These are phyloP conservation scores for Spizellomyces punctatus DNA, from an alignment of 192 early-diverging fungal genomes.

Conservation along the genomic window DNA sequence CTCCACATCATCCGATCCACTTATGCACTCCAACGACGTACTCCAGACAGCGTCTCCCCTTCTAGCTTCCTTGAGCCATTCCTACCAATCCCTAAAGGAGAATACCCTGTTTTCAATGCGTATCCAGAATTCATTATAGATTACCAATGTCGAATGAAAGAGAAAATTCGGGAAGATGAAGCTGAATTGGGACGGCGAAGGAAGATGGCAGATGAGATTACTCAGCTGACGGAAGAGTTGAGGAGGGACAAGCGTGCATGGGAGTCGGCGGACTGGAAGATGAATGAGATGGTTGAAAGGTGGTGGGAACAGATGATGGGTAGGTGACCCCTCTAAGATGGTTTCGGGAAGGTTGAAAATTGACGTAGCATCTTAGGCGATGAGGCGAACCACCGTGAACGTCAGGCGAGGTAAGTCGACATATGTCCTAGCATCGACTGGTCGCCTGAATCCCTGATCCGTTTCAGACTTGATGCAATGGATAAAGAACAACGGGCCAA, in stretches of 20 bases:
- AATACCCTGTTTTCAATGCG: conserved; percentile 56
- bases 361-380: conserved; percentile 25
- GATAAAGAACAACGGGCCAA: conserved; percentile 48
- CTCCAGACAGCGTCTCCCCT: conserved; percentile 37
- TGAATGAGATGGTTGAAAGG: conserved; percentile 58
- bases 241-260: conserved; percentile 44
- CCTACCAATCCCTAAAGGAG: conserved; percentile 40
- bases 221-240: conserved; percentile 45
- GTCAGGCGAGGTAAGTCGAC: conserved; percentile 25
- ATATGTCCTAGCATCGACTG: background rate
- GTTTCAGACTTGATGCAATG: conserved; percentile 36
- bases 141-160: conserved; percentile 53
- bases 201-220: conserved; percentile 39
- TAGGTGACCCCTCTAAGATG: conserved; percentile 15
- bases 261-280: conserved; percentile 53
- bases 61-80: conserved; percentile 44
- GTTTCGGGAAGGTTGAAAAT: background rate
- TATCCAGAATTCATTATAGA: conserved; percentile 59
- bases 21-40: conserved; percentile 34
- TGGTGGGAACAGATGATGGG: conserved; percentile 55
- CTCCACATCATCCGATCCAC: conserved; percentile 31
- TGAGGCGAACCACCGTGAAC: conserved; percentile 28
- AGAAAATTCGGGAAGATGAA: conserved; percentile 53
- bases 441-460: background rate
- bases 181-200: conserved; percentile 21